Evolutionary conservation across 306 rosid species (phyloP).

Genomic region (Cucurbita ficifolia): DNA sequence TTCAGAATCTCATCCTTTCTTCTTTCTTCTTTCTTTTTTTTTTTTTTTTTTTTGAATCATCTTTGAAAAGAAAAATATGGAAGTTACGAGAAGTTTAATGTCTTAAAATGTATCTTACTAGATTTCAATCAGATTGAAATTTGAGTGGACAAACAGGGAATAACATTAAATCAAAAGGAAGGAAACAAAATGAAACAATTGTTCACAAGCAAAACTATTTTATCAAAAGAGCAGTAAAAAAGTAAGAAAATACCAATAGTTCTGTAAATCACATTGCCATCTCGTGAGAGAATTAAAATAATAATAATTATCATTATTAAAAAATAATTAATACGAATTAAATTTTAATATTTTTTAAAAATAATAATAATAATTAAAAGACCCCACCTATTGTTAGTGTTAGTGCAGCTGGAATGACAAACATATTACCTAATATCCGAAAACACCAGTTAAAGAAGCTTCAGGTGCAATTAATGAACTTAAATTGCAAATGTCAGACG

Average conservation of each 20-base stretch:
- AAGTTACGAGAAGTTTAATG: background rate
- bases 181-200: background rate
- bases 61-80: background rate
- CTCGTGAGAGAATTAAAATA: background rate
- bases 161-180: background rate
- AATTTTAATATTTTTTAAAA: background rate
- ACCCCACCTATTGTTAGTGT: too few species aligned
- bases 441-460: background rate
- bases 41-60: background rate
- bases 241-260: too few species aligned
- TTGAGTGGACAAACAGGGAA: background rate
- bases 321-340: too few species aligned
- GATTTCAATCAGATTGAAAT: background rate
- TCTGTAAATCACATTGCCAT: background rate
- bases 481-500: background rate
- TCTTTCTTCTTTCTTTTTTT: too few species aligned
- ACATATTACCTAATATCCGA: background rate
- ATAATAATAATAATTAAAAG: too few species aligned
- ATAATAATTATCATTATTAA: too few species aligned
- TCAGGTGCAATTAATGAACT: background rate
- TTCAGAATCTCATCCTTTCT: background rate
- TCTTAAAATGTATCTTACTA: background rate
- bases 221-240: background rate
- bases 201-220: background rate
- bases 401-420: background rate